A percentile compares a stretch with the other conserved stretches of the same genome.
Conservation (phyloP, 768 basidiomycete species). For the Paxillus ammoniavirescens region DNA sequence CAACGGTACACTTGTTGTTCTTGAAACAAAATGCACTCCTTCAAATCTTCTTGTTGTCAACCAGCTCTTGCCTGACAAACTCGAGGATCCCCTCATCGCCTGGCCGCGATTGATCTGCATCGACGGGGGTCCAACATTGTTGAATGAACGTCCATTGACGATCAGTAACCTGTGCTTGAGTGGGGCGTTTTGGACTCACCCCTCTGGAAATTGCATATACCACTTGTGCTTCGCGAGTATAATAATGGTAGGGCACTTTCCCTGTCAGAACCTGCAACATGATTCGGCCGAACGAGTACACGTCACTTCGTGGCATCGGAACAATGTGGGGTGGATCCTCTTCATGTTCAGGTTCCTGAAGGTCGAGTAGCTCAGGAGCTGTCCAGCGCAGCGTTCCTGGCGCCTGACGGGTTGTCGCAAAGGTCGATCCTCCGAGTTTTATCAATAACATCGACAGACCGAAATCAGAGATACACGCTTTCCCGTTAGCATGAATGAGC, state of each 20-base stretch:
- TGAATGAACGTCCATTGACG: constrained; percentile 1
- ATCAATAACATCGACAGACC: constrained; percentile 39
- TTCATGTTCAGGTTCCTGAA: background rate
- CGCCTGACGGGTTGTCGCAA: constrained; percentile 25
- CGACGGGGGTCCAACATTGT: constrained; percentile 22
- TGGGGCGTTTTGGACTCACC: background rate
- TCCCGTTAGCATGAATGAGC: constrained; percentile 39
- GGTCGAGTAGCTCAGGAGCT: constrained; percentile 35
- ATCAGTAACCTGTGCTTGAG: background rate
- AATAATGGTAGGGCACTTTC: constrained; percentile 7
- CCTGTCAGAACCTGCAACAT: constrained; percentile 4
- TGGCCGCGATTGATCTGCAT: constrained; percentile 25
- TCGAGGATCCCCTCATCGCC: constrained; percentile 22
- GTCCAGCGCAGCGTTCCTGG: constrained; percentile 44
- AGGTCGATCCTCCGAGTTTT: constrained; percentile 30
- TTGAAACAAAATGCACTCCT: no score
- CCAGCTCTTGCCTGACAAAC: background rate
- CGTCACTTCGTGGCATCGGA: constrained; percentile 29
- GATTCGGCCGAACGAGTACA: constrained; percentile 20
- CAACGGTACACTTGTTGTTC: no score
- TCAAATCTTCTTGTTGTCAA: background rate
- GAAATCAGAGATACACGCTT: constrained; percentile 42
- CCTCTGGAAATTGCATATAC: background rate
- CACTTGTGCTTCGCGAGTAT: constrained; percentile 1
- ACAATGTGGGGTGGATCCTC: background rate